These are phyloP conservation scores for Fagopyrum esculentum DNA, from an alignment of 148 eudicot species.

Conservation along the genomic window DNA sequence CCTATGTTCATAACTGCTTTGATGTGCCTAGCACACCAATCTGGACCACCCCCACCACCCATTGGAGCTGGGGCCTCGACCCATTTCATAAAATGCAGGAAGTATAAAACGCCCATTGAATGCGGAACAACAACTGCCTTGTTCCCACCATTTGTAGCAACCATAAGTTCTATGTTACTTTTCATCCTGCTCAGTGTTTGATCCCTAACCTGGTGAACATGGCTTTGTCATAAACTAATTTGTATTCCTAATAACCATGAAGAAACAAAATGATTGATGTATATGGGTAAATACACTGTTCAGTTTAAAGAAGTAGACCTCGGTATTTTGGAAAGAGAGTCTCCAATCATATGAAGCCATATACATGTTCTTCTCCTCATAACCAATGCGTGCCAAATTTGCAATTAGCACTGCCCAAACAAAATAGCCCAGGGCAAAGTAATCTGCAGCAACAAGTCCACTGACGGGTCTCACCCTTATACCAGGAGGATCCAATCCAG, in stretches of 20 bases:
- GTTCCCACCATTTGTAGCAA: constrained; percentile 79
- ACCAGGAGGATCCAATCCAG: constrained; percentile 73
- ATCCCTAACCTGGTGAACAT: constrained; percentile 69
- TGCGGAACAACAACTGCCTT: constrained; percentile 94
- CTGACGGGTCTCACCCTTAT: constrained; percentile 76
- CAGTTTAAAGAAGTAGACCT: constrained; percentile 33
- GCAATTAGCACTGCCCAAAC: constrained; percentile 93
- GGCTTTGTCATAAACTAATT: constrained; percentile 16
- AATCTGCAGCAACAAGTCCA: constrained; percentile 96
- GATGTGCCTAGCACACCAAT: constrained; percentile 86
- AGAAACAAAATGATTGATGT: neutral
- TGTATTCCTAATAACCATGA: neutral
- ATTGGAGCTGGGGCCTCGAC: constrained; percentile 97
- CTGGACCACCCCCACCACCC: constrained; percentile 96
- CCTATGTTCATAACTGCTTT: constrained; percentile 94
- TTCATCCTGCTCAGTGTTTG: constrained; percentile 80
- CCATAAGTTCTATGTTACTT: constrained; percentile 89
- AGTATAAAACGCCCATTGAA: constrained; percentile 93
- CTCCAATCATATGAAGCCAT: constrained; percentile 99
- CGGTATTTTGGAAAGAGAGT: constrained; percentile 81
- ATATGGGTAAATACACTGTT: neutral
- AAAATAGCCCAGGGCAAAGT: constrained; percentile 86
- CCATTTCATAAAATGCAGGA: constrained; percentile 98
- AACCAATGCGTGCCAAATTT: constrained; percentile 86
- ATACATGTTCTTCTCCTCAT: constrained; percentile 89